Base-by-base conservation (phyloP, 306 rosid species). In the Rosa multiflora region DNA sequence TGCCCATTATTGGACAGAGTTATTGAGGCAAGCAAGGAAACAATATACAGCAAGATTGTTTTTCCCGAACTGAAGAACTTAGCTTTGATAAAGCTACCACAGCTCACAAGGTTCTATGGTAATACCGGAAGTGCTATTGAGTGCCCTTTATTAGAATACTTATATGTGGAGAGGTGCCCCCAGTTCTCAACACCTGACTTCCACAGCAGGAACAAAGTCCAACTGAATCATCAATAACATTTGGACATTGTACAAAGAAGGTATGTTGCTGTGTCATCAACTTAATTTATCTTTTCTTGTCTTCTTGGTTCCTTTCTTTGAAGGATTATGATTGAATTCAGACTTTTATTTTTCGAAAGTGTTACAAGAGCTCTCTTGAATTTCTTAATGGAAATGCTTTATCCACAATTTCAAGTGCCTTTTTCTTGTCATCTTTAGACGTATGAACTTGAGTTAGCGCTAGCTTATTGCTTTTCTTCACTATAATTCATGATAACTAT, bases 201-300 rank as follows among this genome's bases (percentile, higher is more conserved):
- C 48, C 5, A 35, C 74, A 66, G 80, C 80, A 47, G 39, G 8
- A 67, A 35, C 3, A 37, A 40, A 11, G 75, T 77, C 68, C 29
- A 40, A 6, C 0, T 52, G 8, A 78, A 78, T 55, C 21, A 69
- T 14, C 43, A 52, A n/a, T n/a, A n/a, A 15, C 67, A 40, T 49
- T 9, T 49, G 55, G 44, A 39, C 43, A 13, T 14, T 15, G 20
- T 78, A 15, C 44, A 8, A 35, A 70, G 71, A 17, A 53, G 81
- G 81, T 55, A 55, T 15, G 67, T 68, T 8, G 20, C 39, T 61
- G 51, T 18, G 49, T 44, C 69, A 6, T 37, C 29, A 8, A 21
- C 49, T 44, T 44, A 1, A 44, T 44, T n/a, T n/a, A 12, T 61
- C 42, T 5, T 37, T 20, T 0, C 1, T 21, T n/a, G 23, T 26